Conservation (phyloP, 1,284 basidiomycete species). For the Naganishia albida region DNA sequence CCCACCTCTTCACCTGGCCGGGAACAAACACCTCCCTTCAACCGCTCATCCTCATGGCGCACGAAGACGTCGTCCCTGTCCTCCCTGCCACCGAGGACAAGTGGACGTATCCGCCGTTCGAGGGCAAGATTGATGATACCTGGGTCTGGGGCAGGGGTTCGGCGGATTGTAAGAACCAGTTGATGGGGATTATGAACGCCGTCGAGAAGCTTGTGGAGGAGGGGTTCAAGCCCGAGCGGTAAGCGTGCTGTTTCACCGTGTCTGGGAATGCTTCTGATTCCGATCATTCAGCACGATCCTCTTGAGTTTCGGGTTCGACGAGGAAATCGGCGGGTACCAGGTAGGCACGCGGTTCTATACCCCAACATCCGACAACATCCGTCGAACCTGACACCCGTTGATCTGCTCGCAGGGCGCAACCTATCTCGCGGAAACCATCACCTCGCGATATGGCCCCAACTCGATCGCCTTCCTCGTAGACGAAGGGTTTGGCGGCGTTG, state of each 20-base stretch:
- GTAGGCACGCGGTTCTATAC: slow-evolving; percentile 35
- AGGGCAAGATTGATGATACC: slow-evolving; percentile 54
- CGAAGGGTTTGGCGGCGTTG: slow-evolving; percentile 55
- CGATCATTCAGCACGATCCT: slow-evolving; percentile 50
- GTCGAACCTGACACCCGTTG: too few relatives aligned
- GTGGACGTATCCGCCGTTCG: slow-evolving; percentile 59
- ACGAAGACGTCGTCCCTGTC: slow-evolving; percentile 60
- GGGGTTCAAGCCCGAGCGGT: slow-evolving; percentile 54
- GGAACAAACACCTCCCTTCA: slow-evolving; percentile 49
- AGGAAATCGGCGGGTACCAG: slow-evolving; percentile 51
- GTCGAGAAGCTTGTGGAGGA: slow-evolving; percentile 57
- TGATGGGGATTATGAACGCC: slow-evolving; percentile 56
- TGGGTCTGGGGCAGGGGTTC: slow-evolving; percentile 60
- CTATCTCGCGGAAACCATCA: slow-evolving; percentile 45
- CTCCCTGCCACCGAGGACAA: slow-evolving; percentile 54
- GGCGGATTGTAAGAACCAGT: slow-evolving; percentile 56
- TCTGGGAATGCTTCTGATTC: slow-evolving; percentile 25
- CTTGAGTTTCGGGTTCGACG: slow-evolving; percentile 59
- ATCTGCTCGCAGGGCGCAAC: slow-evolving; percentile 54
- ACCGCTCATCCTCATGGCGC: slow-evolving; percentile 56
- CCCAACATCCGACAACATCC: slow-evolving; percentile 4
- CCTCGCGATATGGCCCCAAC: slow-evolving; percentile 51
- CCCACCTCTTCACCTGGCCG: slow-evolving; percentile 56
- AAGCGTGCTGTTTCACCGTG: slow-evolving; percentile 18
- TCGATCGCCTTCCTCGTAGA: slow-evolving; percentile 56